Evolutionary conservation across 2,329 filamentous ascomycete genomes (phyloP), one percentile per base, ranked within the genome.

Genomic region (Berkeleyomyces basicola): DNA sequence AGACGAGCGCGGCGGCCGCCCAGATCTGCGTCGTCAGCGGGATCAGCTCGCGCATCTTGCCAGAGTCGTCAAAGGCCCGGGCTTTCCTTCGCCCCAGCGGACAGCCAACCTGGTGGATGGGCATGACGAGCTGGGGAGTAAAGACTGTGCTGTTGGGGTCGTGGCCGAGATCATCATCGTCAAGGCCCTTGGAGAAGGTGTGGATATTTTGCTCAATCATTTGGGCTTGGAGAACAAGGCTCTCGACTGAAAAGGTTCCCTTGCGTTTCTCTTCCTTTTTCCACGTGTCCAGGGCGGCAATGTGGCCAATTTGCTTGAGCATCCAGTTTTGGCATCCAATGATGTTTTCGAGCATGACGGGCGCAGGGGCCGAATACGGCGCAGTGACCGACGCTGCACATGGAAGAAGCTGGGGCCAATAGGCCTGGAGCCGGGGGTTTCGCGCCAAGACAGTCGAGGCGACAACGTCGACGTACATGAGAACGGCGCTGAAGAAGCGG

Each of bases 301-400:
- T 77, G 23, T 81, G 76, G 10, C 77, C 78, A 51, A 86, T 75
- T n/a, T 76, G 71, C 55, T 79, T 70, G 55, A 85, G 67, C 0
- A 77, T 76, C 79, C 80, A 82, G 69, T 83, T 84, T 53, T 80
- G 72, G 64, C 81, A 74, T 1, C 82, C 82, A 47, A 80, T 70
- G 58, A 81, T 77, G 40, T 78, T 75, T 58, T 79, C 76, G 62
- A 84, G 72, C 59, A 73, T 72, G 46, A 78, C 70, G 0, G 70
- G 70, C 0, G 70, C 69, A 10, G 59, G 63, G 5, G 63, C 63
- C 33, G 63, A 62, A 39, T 64, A 64, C 23, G 59, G 31, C 1
- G 65, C 61, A 4, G 64, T 61, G 53, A 64, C 61, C 11, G 60
- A 33, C 33, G 64, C 58, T n/a, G 63, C 65, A 10, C 70, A 68